phyloP scores from a whole-genome alignment of 1,284 basidiomycete genomes.

The Salmacisia buchloeana region DNA sequence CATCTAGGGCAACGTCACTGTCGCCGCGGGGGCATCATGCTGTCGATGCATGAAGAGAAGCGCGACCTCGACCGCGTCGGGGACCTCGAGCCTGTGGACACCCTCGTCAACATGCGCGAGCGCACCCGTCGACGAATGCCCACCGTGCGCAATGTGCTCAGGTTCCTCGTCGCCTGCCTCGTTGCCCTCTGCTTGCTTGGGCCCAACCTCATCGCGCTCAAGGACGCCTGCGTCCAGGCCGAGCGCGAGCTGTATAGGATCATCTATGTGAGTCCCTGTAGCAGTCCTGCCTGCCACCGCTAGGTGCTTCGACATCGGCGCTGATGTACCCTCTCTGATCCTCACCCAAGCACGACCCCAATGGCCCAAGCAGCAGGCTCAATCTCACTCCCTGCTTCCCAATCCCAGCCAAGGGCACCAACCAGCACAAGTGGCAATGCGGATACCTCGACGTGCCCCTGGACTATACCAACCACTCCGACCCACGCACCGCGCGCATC shows the following conservation, averaged over 20 bases:
- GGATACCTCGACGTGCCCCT: slow-evolving; percentile 27
- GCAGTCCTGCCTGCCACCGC: background rate
- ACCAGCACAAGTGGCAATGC: slow-evolving; percentile 10
- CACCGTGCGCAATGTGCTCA: background rate
- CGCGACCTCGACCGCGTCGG: no score
- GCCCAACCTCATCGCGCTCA: background rate
- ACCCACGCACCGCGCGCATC: slow-evolving; percentile 12
- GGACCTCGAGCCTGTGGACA: no score
- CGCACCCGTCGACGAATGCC: no score
- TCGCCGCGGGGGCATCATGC: no score
- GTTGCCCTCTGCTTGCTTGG: background rate
- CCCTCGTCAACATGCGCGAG: no score
- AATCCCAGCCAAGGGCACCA: background rate
- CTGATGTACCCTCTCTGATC: no score
- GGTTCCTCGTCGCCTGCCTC: background rate
- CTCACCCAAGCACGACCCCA: background rate
- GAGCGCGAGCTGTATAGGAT: background rate
- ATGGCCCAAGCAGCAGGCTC: background rate
- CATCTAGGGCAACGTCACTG: no score
- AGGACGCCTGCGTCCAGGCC: background rate
- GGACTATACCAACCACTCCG: slow-evolving; percentile 23
- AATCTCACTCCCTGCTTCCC: slow-evolving; percentile 6
- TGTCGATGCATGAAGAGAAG: no score
- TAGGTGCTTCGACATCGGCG: background rate
- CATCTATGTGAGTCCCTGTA: background rate